Evolutionary conservation across 306 rosid species (phyloP), one percentile per base, ranked within the genome.

Genomic region (Erythrophleum fordii): DNA sequence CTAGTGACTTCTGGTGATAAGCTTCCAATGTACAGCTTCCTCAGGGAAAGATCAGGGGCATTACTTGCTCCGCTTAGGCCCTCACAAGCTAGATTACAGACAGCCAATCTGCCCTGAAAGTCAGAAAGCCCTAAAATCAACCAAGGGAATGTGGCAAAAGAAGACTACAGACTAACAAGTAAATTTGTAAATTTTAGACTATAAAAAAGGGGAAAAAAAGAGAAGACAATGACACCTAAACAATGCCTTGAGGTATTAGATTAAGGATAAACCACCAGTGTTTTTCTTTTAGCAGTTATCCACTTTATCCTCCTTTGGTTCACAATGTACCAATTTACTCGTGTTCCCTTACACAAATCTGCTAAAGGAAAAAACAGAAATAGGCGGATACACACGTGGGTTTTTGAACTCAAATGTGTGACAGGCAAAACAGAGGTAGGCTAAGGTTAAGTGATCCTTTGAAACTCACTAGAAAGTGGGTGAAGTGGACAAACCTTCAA

Each of bases 1-100:
- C 84, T 90, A 5, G 97, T 85, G 83, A 92, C 92, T 77, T 88
- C 92, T 44, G 90, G 94, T 22, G 97, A 84, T 69, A 94, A 83
- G 79, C 91, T 85, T 44, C 93, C 96, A 64, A 94, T 80, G 80
- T 89, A 94, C 78, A 94, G 94, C 91, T 89, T 94, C 89, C 97
- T 92, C 82, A 77, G 85, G 83, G 88, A 31, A 80, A 89, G 85
- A 90, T 92, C 96, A 76, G 85, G 90, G 35, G 84, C 76, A 66
- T 85, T 72, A 86, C 89, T 88, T 85, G 92, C 48, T 69, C 95
- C 92, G 5, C 76, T 89, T 78, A 87, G 81, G 60, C 91, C 93
- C 81, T 92, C 96, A 68, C 89, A 83, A 29, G 96, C 94, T 69
- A 92, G 83, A 85, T 88, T 85, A 87, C 96, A 94, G 69, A 88